A percentile compares a stretch with the other conserved stretches of the same genome.
These are phyloP conservation scores for Alternaria longipes DNA, from an alignment of 2,329 filamentous ascomycete genomes.

Conservation along the genomic window DNA sequence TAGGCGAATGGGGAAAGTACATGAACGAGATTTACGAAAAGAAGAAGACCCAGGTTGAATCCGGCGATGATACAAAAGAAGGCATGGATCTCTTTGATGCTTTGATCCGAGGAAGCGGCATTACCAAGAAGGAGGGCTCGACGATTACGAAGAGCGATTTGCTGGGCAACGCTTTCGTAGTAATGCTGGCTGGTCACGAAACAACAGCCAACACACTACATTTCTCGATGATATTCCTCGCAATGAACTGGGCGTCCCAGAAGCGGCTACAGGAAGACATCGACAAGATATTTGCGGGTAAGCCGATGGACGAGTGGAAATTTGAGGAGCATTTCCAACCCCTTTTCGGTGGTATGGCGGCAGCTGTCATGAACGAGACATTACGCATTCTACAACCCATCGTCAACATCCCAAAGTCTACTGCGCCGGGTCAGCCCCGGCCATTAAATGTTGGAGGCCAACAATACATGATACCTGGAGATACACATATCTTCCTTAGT, in stretches of 20 bases:
- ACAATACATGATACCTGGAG: constrained; percentile 66
- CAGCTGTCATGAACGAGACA: constrained; percentile 80
- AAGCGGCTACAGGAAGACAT: constrained; percentile 73
- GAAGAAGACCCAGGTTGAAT: constrained; percentile 62
- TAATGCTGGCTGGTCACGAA: constrained; percentile 79
- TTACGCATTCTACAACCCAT: constrained; percentile 77
- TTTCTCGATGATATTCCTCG: constrained; percentile 74
- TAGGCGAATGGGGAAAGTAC: constrained; percentile 72
- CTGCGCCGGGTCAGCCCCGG: constrained; percentile 59
- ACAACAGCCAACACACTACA: constrained; percentile 80
- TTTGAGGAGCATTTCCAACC: constrained; percentile 73
- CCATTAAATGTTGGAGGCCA: constrained; percentile 67
- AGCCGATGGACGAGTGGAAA: constrained; percentile 70
- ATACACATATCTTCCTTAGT: constrained; percentile 65
- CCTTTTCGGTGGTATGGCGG: constrained; percentile 74
- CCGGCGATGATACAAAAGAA: constrained; percentile 47
- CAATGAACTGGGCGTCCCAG: constrained; percentile 71
- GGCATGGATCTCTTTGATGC: constrained; percentile 66
- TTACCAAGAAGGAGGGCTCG: constrained; percentile 46
- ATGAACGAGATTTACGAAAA: constrained; percentile 73
- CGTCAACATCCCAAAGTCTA: constrained; percentile 74
- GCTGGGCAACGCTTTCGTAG: constrained; percentile 72
- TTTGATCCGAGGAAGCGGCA: constrained; percentile 48
- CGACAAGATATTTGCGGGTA: constrained; percentile 68
- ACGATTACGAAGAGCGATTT: constrained; percentile 63